A percentile compares a stretch with the other conserved stretches of the same genome.
Conservation (phyloP, 2,329 filamentous ascomycete genomes). For the Capronia coronata region DNA sequence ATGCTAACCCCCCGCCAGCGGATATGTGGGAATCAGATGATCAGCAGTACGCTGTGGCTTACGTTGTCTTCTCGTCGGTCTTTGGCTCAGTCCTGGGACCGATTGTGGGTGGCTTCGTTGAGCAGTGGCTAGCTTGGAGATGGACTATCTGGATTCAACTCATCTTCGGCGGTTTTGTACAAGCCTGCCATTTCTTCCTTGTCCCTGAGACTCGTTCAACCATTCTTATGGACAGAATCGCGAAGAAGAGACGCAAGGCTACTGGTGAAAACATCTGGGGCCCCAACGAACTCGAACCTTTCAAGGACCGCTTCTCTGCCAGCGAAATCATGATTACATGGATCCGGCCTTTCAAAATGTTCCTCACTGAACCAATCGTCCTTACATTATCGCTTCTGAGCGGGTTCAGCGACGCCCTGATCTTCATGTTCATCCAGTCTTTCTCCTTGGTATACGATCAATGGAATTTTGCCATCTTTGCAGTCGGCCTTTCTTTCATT, state of each 20-base stretch:
- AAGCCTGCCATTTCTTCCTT: slow-evolving; percentile 58
- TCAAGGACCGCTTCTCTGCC: slow-evolving; percentile 49
- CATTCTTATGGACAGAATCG: slow-evolving; percentile 71
- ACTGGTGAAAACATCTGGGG: slow-evolving; percentile 61
- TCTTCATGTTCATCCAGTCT: slow-evolving; percentile 61
- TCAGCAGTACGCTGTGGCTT: slow-evolving; percentile 70
- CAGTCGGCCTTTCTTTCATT: slow-evolving; percentile 49
- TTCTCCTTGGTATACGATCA: slow-evolving; percentile 55
- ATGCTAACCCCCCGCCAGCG: slow-evolving; percentile 35
- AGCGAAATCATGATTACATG: slow-evolving; percentile 53
- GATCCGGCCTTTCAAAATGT: slow-evolving; percentile 58
- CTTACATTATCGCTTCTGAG: slow-evolving; percentile 55
- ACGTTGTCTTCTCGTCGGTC: slow-evolving; percentile 72
- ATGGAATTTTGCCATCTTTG: slow-evolving; percentile 50
- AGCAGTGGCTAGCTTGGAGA: slow-evolving; percentile 61
- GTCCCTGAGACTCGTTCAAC: slow-evolving; percentile 75
- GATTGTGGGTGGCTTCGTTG: slow-evolving; percentile 70
- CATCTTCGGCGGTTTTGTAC: slow-evolving; percentile 66
- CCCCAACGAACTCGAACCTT: slow-evolving; percentile 62
- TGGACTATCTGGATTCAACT: slow-evolving; percentile 83
- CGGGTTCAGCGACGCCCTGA: slow-evolving; percentile 59
- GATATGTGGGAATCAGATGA: slow-evolving; percentile 65
- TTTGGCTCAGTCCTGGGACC: slow-evolving; percentile 70
- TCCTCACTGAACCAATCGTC: slow-evolving; percentile 60
- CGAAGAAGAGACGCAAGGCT: slow-evolving; percentile 64